A percentile compares a stretch with the other conserved stretches of the same genome.
Conservation (phyloP, 192 early-diverging fungal species). For the Chytriomyces sp. region DNA sequence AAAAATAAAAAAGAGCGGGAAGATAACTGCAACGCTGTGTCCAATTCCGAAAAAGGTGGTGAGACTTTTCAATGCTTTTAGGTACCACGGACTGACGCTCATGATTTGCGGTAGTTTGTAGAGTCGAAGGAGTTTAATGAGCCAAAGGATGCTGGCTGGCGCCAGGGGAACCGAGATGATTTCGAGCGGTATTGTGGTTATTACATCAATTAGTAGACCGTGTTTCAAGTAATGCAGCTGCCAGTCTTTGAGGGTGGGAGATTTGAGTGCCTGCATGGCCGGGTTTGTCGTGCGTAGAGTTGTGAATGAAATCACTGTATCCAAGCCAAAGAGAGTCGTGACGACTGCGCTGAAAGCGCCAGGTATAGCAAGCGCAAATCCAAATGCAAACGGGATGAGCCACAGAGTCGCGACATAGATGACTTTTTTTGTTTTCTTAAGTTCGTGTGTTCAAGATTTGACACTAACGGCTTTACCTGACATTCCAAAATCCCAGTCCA, state of each 20-base stretch:
- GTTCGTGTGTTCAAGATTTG: too few species aligned
- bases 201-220: conserved; percentile 6
- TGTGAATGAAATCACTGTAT: conserved; percentile 22
- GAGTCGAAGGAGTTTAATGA: background rate
- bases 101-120: conserved; percentile 23
- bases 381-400: conserved; percentile 24
- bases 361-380: conserved; percentile 10
- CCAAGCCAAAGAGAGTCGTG: conserved; percentile 19
- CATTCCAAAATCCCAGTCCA: conserved; percentile 37
- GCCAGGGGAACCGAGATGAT: background rate
- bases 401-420: conserved; percentile 19
- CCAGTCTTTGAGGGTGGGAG: conserved; percentile 29
- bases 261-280: conserved; percentile 12
- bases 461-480: too few species aligned
- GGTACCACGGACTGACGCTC: conserved; percentile 6
- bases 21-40: conserved; percentile 44
- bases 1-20: conserved; percentile 37
- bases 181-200: conserved; percentile 23
- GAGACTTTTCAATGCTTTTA: background rate
- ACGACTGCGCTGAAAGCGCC: conserved; percentile 3
- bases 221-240: conserved; percentile 10
- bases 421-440: background rate
- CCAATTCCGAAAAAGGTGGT: conserved; percentile 40
- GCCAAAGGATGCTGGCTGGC: background rate
- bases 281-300: conserved; percentile 19